Base-by-base conservation (phyloP, 208 protist genomes). In the Trypanosoma conorhini region DNA sequence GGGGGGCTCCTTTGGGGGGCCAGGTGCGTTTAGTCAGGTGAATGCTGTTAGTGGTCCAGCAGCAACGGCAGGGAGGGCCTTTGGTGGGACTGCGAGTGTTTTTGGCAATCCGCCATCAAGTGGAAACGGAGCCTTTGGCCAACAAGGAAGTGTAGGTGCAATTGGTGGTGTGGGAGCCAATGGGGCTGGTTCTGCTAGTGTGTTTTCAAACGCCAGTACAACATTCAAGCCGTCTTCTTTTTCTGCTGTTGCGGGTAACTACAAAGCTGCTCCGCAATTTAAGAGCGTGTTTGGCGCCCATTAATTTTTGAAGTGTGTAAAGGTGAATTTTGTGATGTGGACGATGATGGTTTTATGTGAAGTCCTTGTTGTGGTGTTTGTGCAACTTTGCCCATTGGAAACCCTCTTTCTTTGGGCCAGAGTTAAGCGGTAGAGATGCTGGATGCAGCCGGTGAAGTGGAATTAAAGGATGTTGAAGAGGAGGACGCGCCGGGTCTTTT, bases 181-280 rank as follows among this genome's bases (percentile, higher is more conserved):
- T 67, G 57, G 33, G 26, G 35, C 8, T 71, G 58, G 40, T 62
- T 26, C 17, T 24, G 15, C 55, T 15, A 61, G 61, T 64, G 65
- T 52, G 26, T 72, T 72, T 66, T 44, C 55, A 8, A 55, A 46
- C 22, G 40, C 61, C 17, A 58, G 35, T 70, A 24, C 71, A n/a
- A 56, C 67, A 0, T 86, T 86, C 66, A 64, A 82, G 44, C 55
- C 72, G 28, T 82, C 81, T 17, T 80, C 67, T 30, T 71, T 86
- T 74, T 86, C 81, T 15, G 59, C 42, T 35, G 58, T 86, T 30
- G 76, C 81, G 31, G 81, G 81, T 12, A 86, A 82, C 55, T 86
- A 74, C 70, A 70, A 70, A 19, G 50, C 70, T 59, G 64, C 62
- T 22, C 68, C 61, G 30, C 66, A 79, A 21, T 82, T 78, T 74